Percentiles rank a stretch among this genome's conserved stretches.
These are phyloP conservation scores for Phytophthora rubi DNA, from an alignment of 352 stramenopile genomes.

Conservation along the genomic window DNA sequence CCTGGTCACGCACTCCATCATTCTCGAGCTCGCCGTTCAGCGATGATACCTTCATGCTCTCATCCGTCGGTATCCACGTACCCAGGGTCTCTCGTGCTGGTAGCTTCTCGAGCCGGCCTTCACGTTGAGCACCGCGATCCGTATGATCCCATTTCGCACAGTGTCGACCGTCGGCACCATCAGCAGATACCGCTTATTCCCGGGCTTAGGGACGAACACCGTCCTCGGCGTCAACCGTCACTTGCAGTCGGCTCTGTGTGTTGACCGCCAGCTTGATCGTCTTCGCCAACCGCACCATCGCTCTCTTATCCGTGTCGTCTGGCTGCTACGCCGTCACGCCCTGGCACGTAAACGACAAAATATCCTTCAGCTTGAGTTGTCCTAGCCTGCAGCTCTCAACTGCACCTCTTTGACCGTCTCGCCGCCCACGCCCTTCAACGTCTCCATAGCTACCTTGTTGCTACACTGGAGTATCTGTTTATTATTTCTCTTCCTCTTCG, in stretches of 20 bases:
- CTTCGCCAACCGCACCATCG: constrained; percentile 7
- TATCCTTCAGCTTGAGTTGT: not conserved
- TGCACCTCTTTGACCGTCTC: too few species aligned
- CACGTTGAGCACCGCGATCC: constrained; percentile 21
- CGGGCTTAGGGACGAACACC: constrained; percentile 13
- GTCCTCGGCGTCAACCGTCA: constrained; percentile 19
- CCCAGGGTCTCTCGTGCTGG: too few species aligned
- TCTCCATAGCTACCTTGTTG: too few species aligned
- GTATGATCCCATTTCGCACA: not conserved
- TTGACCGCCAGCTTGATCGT: constrained; percentile 18
- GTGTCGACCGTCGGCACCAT: constrained; percentile 17
- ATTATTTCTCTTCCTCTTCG: too few species aligned
- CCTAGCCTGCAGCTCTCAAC: too few species aligned
- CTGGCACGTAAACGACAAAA: constrained; percentile 12
- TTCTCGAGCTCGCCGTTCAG: too few species aligned
- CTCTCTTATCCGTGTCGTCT: not conserved
- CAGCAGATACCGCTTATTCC: constrained; percentile 4
- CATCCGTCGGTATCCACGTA: too few species aligned
- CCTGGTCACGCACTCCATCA: too few species aligned
- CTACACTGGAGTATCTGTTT: too few species aligned
- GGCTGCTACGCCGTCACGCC: not conserved
- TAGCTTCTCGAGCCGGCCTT: not conserved
- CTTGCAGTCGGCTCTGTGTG: not conserved
- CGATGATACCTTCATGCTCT: too few species aligned
- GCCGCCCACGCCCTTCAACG: too few species aligned